Percentiles rank a stretch among this genome's conserved stretches.
Conservation (phyloP, 2,329 filamentous ascomycete genomes). For the Colletotrichum limetticola region DNA sequence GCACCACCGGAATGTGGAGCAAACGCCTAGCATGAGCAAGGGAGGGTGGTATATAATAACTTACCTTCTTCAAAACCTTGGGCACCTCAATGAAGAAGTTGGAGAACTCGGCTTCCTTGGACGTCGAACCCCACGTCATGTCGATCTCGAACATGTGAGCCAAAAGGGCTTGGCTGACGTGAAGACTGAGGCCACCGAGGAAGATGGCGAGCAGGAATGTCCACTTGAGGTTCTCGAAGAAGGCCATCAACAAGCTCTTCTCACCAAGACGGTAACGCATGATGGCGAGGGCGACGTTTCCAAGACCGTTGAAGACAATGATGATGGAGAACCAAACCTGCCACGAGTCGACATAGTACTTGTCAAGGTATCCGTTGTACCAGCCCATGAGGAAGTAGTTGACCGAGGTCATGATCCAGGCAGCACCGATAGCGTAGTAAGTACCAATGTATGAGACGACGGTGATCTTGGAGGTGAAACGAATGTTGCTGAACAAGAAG, state of each 20-base stretch:
- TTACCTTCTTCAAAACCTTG: slow-evolving; percentile 80
- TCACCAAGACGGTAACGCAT: slow-evolving; percentile 80
- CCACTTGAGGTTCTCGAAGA: slow-evolving; percentile 79
- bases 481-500: slow-evolving; percentile 79
- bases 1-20: slow-evolving; percentile 40
- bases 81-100: slow-evolving; percentile 89
- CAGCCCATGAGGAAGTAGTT: slow-evolving; percentile 84
- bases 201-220: slow-evolving; percentile 80
- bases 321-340: slow-evolving; percentile 84
- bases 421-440: slow-evolving; percentile 81
- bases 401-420: slow-evolving; percentile 77
- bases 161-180: slow-evolving; percentile 82
- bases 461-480: slow-evolving; percentile 79
- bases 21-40: background rate
- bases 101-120: slow-evolving; percentile 83
- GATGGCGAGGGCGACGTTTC: slow-evolving; percentile 76
- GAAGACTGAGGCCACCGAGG: slow-evolving; percentile 82
- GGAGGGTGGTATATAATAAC: slow-evolving; percentile 53
- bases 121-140: slow-evolving; percentile 87
- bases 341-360: slow-evolving; percentile 84
- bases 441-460: slow-evolving; percentile 83
- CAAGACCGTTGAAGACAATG: slow-evolving; percentile 80
- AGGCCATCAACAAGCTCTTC: slow-evolving; percentile 64
- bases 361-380: slow-evolving; percentile 81
- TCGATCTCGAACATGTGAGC: slow-evolving; percentile 87